Evolutionary conservation across 2,329 filamentous ascomycete genomes (phyloP).

Genomic region (Fusarium kyushuense): DNA sequence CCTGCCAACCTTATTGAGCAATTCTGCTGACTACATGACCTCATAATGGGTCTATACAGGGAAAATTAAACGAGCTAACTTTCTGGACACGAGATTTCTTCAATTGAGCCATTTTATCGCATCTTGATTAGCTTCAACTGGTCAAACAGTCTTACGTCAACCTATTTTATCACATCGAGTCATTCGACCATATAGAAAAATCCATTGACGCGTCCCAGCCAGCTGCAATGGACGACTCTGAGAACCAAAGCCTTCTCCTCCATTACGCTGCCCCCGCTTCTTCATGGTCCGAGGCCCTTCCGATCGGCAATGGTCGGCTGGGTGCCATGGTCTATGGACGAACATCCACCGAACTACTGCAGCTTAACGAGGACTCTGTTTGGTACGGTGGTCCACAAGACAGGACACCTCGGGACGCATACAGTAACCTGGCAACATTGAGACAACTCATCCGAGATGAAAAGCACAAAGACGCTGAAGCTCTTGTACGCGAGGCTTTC

Average conservation of each 20-base stretch:
- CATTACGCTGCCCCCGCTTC: constrained; percentile 45
- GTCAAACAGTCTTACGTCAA: neutral
- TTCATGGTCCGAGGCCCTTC: constrained; percentile 54
- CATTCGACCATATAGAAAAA: neutral
- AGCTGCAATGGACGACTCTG: constrained; percentile 10
- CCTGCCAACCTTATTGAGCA: constrained; percentile 5
- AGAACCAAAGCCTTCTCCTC: constrained; percentile 30
- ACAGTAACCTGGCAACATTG: constrained; percentile 30
- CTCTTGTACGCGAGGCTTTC: constrained; percentile 40
- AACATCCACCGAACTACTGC: constrained; percentile 55
- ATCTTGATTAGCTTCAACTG: neutral
- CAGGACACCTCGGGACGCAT: constrained; percentile 54
- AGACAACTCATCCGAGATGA: constrained; percentile 43
- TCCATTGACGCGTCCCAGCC: neutral
- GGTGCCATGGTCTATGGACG: constrained; percentile 59
- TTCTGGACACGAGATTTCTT: neutral
- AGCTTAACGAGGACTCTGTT: constrained; percentile 62
- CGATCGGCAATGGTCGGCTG: constrained; percentile 62
- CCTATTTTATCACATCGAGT: neutral
- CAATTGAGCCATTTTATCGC: constrained; percentile 1
- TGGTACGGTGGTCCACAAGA: constrained; percentile 61
- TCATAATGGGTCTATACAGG: constrained; percentile 3
- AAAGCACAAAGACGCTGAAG: constrained; percentile 43
- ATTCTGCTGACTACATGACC: neutral
- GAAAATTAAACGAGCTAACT: neutral